Evolutionary conservation across 148 eudicot genomes (phyloP).

Genomic region (Bassia scoparia): DNA sequence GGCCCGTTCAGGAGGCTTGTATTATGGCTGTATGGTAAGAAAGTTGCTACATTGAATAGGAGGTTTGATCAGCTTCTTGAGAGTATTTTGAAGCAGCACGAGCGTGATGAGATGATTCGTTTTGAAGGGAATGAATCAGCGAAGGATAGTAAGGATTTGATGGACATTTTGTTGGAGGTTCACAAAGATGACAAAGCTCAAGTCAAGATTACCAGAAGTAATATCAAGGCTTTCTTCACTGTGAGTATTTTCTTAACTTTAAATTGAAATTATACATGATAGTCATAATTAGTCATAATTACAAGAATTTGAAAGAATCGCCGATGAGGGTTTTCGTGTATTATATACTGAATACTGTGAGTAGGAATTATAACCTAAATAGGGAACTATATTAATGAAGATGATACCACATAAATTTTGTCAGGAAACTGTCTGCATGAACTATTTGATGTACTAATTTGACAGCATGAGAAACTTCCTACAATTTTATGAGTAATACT

Average conservation of each 20-base stretch:
- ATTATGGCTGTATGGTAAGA: slow-evolving; percentile 27
- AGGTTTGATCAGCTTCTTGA: slow-evolving; percentile 32
- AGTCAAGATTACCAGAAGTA: slow-evolving; percentile 27
- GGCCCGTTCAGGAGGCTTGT: slow-evolving; percentile 29
- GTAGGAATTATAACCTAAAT: too few species aligned
- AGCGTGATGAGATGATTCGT: slow-evolving; percentile 6
- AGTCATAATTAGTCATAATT: too few species aligned
- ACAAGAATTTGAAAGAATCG: too few species aligned
- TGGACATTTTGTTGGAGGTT: slow-evolving; percentile 34
- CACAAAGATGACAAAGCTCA: slow-evolving; percentile 26
- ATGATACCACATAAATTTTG: too few species aligned
- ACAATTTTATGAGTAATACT: too few species aligned
- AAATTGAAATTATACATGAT: neutral
- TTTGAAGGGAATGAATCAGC: neutral
- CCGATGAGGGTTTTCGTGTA: too few species aligned
- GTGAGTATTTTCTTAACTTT: slow-evolving; percentile 19
- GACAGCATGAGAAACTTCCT: too few species aligned
- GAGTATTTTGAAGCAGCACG: slow-evolving; percentile 32
- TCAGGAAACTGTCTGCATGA: too few species aligned
- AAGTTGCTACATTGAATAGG: slow-evolving; percentile 1
- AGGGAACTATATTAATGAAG: too few species aligned
- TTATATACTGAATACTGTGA: too few species aligned
- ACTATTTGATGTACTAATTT: too few species aligned
- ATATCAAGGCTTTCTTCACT: slow-evolving; percentile 37
- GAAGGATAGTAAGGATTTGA: slow-evolving; percentile 25